Base-by-base conservation (phyloP, 208 protist species). In the Trypanosomatidae sp. region DNA sequence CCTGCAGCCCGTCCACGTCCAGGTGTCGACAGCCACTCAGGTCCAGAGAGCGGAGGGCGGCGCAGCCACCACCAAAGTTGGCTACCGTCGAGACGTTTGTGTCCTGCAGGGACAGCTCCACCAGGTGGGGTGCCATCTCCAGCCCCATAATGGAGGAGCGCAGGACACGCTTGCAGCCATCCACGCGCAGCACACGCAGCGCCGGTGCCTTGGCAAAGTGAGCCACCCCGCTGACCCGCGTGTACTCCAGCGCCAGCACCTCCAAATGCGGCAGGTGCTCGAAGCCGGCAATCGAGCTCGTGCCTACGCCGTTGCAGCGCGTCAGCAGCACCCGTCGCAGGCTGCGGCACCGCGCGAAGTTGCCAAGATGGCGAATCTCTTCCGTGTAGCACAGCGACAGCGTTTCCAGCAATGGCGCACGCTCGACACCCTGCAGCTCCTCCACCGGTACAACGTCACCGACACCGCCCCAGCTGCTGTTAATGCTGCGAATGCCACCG, bases 1-100 rank as follows among this genome's bases (percentile, higher is more conserved):
- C 84, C 55, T 91, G 84, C 39, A 91, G 52, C 6, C 87, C 84
- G 28, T 80, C 74, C 50, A 82, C 84, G 70, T 91, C 84, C 3
- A 91, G 68, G 70, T 91, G 77, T 19, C 66, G 73, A 66, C 87
- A 91, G 13, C 72, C 66, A 66, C 87, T 89, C 28, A 91, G 74
- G 68, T 91, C 87, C 13, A 91, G 80, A 9, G 76, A 80, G 28
- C 67, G 66, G n/a, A 88, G 64, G 10, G 50, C 52, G 39, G 13
- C 60, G 64, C 80, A 76, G 66, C 84, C 83, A 25, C 71, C 75
- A 13, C 78, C 82, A 33, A 91, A 73, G 53, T 86, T 84, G 13
- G 83, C 78, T 30, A 91, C 79, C 17, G 81, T 86, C 30, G 81
- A 74, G 17, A 91, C 84, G 73, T 91, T 89, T 15, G 87, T 91